Conservation (phyloP, 345 rosid species). For the Citrus maxima region DNA sequence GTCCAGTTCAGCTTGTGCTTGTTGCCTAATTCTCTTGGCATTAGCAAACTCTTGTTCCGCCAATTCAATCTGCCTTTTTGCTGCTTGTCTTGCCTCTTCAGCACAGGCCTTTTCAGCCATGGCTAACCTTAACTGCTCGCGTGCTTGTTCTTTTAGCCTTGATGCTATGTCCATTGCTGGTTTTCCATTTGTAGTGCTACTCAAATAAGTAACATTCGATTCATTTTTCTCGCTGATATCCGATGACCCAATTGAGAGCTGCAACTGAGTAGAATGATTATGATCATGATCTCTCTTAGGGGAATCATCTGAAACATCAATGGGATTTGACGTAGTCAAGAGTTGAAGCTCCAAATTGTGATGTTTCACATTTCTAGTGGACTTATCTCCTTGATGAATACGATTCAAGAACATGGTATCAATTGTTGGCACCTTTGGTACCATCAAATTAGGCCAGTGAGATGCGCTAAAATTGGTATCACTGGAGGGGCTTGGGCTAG, state of each 20-base stretch:
- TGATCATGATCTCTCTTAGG: slow-evolving; percentile 28
- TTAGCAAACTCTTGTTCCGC: slow-evolving; percentile 78
- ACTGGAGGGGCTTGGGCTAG: slow-evolving; percentile 60
- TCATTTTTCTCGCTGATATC: slow-evolving; percentile 32
- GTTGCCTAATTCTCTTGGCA: slow-evolving; percentile 74
- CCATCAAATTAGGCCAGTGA: slow-evolving; percentile 37
- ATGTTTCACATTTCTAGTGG: slow-evolving; percentile 16
- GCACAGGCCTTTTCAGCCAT: slow-evolving; percentile 58
- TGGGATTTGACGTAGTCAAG: slow-evolving; percentile 30
- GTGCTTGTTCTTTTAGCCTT: slow-evolving; percentile 36
- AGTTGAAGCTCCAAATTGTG: slow-evolving; percentile 74
- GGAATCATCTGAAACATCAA: slow-evolving; percentile 22
- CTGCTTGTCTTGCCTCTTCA: slow-evolving; percentile 60
- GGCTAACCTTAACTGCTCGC: slow-evolving; percentile 49
- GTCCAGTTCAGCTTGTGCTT: slow-evolving; percentile 73
- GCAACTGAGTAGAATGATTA: slow-evolving; percentile 45
- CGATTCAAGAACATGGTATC: slow-evolving; percentile 29
- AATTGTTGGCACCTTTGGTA: slow-evolving; percentile 26
- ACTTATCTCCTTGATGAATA: slow-evolving; percentile 8
- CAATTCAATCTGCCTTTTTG: slow-evolving; percentile 64
- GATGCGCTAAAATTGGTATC: slow-evolving; percentile 49
- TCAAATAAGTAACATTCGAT: slow-evolving; percentile 8
- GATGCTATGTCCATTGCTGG: slow-evolving; percentile 12
- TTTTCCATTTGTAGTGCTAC: slow-evolving; percentile 18
- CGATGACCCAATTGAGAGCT: slow-evolving; percentile 62